Evolutionary conservation across 176 grass and related monocot genomes (phyloP).

Genomic region (Dendrocalamus sinicus): DNA sequence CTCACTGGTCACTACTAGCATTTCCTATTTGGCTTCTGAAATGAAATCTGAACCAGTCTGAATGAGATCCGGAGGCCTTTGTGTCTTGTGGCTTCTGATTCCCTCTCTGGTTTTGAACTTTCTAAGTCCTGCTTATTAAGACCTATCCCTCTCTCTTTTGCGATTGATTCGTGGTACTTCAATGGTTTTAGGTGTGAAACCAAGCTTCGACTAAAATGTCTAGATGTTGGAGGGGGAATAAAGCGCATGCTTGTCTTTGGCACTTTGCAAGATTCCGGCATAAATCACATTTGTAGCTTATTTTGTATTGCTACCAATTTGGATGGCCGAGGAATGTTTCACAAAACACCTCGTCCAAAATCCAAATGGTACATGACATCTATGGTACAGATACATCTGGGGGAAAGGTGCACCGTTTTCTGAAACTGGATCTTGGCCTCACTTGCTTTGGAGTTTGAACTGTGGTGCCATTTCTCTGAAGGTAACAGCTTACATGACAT

Average conservation of each 20-base stretch:
- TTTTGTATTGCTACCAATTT: slow-evolving; percentile 36
- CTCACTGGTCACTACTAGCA: slow-evolving; percentile 29
- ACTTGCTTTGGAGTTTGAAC: slow-evolving; percentile 5
- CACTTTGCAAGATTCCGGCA: slow-evolving; percentile 28
- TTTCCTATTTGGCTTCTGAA: slow-evolving; percentile 31
- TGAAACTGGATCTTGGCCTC: slow-evolving; percentile 18
- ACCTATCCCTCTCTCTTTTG: slow-evolving; percentile 17
- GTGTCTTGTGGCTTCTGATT: slow-evolving; percentile 47
- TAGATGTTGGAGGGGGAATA: slow-evolving; percentile 49
- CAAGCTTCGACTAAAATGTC: slow-evolving; percentile 32
- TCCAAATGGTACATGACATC: slow-evolving; percentile 26
- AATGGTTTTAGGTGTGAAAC: slow-evolving; percentile 50
- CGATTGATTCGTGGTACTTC: slow-evolving; percentile 45
- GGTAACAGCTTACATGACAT: neutral
- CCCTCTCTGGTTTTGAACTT: slow-evolving; percentile 42
- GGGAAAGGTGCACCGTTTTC: neutral
- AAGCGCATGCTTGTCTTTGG: slow-evolving; percentile 40
- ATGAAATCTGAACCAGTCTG: slow-evolving; percentile 47
- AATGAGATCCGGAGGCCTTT: slow-evolving; percentile 47
- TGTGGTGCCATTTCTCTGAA: slow-evolving; percentile 29
- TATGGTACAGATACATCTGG: neutral
- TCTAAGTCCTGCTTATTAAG: slow-evolving; percentile 41
- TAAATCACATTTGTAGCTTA: neutral
- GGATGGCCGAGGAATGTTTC: slow-evolving; percentile 48
- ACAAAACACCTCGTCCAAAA: slow-evolving; percentile 28